Evolutionary conservation across 495 filamentous ascomycete genomes (phyloP).

Genomic region (Hypoxylon crocopeplum): DNA sequence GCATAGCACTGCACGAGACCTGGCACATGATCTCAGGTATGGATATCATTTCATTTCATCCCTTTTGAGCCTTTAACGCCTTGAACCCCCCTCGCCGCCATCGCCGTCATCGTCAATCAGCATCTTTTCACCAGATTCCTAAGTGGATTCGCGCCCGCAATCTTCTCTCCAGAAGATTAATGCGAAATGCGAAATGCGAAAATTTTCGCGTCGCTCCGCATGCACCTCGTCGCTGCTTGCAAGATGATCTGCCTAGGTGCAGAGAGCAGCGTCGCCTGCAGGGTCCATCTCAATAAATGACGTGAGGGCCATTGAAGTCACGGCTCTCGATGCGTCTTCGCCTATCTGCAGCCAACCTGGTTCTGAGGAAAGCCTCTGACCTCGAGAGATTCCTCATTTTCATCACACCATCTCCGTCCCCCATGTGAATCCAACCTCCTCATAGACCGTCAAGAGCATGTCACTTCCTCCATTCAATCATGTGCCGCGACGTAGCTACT

Average conservation of each 20-base stretch:
- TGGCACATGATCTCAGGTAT: slow-evolving; percentile 44
- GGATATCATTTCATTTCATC: slow-evolving; percentile 25
- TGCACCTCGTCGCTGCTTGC: slow-evolving; percentile 5
- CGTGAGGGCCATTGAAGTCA: slow-evolving; percentile 8
- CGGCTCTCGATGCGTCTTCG: slow-evolving; percentile 6
- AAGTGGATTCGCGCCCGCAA: slow-evolving; percentile 1
- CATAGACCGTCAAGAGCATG: background rate
- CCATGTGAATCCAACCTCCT: slow-evolving; percentile 8
- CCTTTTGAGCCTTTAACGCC: background rate
- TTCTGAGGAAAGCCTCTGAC: slow-evolving; percentile 9
- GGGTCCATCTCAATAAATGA: slow-evolving; percentile 9
- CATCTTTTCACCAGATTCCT: too few relatives aligned
- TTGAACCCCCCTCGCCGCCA: too few relatives aligned
- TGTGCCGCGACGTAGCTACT: background rate
- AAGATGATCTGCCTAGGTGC: background rate
- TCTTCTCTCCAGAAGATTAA: background rate
- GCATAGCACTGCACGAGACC: slow-evolving; percentile 41
- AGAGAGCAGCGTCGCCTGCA: slow-evolving; percentile 8
- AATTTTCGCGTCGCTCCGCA: slow-evolving; percentile 21
- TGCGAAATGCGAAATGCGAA: slow-evolving; percentile 10
- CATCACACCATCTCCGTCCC: slow-evolving; percentile 6
- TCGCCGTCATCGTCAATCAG: slow-evolving; percentile 11
- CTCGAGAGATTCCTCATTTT: background rate
- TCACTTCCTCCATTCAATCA: slow-evolving; percentile 4
- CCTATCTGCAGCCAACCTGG: slow-evolving; percentile 4